A percentile compares a stretch with the other conserved stretches of the same genome.
Conservation (phyloP, 352 stramenopile genomes). For the Blastocystis sp. region DNA sequence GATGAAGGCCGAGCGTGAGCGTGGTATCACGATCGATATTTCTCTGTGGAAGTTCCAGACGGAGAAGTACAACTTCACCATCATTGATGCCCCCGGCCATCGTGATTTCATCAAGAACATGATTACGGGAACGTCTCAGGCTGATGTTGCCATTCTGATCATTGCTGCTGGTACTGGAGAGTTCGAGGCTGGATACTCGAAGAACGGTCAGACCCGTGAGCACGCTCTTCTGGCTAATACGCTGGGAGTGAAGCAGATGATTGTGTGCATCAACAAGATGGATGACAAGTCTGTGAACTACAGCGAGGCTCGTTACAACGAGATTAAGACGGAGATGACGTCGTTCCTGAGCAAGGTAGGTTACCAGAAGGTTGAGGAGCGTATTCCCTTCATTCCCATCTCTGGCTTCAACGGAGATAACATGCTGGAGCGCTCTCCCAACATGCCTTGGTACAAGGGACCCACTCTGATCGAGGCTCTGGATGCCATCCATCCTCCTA, state of each 20-base stretch:
- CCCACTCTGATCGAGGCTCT: constrained; percentile 64
- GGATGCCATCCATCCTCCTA: constrained; percentile 68
- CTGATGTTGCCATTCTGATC: constrained; percentile 88
- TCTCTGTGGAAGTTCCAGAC: constrained; percentile 92
- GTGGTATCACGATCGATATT: constrained; percentile 93
- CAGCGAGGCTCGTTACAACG: constrained; percentile 78
- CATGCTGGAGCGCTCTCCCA: constrained; percentile 81
- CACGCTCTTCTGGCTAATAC: constrained; percentile 87
- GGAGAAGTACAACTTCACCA: constrained; percentile 85
- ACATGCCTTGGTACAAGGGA: constrained; percentile 93
- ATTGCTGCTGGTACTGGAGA: constrained; percentile 77
- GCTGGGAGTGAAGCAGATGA: constrained; percentile 90
- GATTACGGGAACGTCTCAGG: constrained; percentile 92
- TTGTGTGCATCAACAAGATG: constrained; percentile 97
- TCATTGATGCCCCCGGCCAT: constrained; percentile 93
- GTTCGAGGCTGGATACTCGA: constrained; percentile 85
- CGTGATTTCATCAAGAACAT: constrained; percentile 99
- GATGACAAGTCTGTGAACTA: constrained; percentile 84
- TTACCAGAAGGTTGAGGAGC: constrained; percentile 70
- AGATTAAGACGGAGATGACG: constrained; percentile 81
- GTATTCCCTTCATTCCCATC: constrained; percentile 80
- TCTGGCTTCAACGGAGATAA: constrained; percentile 91
- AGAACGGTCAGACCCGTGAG: constrained; percentile 85
- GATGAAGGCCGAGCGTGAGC: constrained; percentile 89
- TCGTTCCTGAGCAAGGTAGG: constrained; percentile 85